Percentiles rank a stretch among this genome's conserved stretches.
These are phyloP conservation scores for Trichoderma sp. DNA, from an alignment of 2,329 filamentous ascomycete genomes.

Conservation along the genomic window DNA sequence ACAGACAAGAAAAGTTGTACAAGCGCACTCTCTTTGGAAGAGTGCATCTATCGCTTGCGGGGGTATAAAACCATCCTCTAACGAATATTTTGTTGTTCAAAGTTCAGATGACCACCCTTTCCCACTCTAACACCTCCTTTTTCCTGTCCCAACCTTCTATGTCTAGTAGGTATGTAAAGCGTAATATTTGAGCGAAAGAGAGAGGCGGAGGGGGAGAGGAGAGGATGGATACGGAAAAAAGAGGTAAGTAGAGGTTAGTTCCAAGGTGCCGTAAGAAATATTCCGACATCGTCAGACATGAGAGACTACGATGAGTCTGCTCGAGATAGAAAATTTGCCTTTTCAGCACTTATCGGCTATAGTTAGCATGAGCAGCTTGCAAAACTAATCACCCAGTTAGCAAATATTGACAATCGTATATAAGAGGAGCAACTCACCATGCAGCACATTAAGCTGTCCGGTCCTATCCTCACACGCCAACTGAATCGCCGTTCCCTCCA, in stretches of 20 bases:
- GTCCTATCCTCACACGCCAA: conserved; percentile 66
- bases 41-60: background rate
- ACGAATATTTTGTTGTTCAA: background rate
- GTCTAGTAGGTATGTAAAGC: background rate
- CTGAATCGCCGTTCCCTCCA: conserved; percentile 64
- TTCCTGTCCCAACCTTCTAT: conserved; percentile 13
- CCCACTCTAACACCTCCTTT: background rate
- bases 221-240: conserved; percentile 4
- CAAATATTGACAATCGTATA: background rate
- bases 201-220: background rate
- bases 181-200: background rate
- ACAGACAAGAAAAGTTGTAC: background rate
- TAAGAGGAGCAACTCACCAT: conserved; percentile 47
- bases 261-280: background rate
- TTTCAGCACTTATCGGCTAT: conserved; percentile 37
- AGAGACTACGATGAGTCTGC: background rate
- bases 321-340: background rate
- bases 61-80: background rate
- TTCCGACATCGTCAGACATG: conserved; percentile 17
- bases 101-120: background rate
- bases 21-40: background rate
- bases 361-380: conserved; percentile 44
- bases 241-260: background rate
- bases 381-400: conserved; percentile 37
- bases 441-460: conserved; percentile 59